Conservation (phyloP, 1,284 basidiomycete genomes). For the Moesziomyces antarcticus region DNA sequence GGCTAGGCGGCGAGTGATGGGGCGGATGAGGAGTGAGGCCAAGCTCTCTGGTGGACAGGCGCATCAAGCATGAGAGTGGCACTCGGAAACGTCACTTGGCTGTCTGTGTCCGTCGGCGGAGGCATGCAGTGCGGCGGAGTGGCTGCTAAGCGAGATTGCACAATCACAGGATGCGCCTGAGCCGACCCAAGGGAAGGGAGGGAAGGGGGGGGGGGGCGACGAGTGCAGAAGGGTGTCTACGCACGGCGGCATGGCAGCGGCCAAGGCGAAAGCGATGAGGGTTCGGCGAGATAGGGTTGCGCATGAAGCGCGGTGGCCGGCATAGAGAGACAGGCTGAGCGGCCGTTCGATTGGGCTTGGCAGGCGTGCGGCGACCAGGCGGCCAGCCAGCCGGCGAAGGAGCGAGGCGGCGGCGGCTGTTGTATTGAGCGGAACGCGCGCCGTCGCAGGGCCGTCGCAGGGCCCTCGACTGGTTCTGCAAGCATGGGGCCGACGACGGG, state of each 20-base stretch:
- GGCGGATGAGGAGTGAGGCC: no score
- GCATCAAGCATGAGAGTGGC: slow-evolving; percentile 4
- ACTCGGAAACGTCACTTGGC: slow-evolving; percentile 5
- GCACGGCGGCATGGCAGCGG: not conserved
- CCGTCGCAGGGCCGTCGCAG: not conserved
- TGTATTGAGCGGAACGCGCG: not conserved
- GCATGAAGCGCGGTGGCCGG: slow-evolving; percentile 10
- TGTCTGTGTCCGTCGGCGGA: slow-evolving; percentile 5
- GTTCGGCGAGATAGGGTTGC: slow-evolving; percentile 14
- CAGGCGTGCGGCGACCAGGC: slow-evolving; percentile 9
- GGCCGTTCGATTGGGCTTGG: slow-evolving; percentile 18
- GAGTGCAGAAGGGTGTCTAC: no score
- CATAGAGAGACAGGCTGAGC: not conserved
- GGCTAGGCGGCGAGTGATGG: not conserved
- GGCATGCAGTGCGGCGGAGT: slow-evolving; percentile 10
- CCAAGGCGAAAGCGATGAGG: not conserved
- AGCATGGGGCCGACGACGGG: not conserved
- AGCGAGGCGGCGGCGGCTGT: not conserved
- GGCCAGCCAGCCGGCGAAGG: no score
- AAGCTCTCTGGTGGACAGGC: not conserved
- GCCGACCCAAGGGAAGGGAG: not conserved
- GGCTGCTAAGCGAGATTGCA: slow-evolving; percentile 1
- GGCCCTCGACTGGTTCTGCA: no score
- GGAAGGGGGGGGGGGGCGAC: no score
- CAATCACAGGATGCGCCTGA: slow-evolving; percentile 13